Base-by-base conservation (phyloP, 116 monocot species). In the Trichopus zeylanicus region DNA sequence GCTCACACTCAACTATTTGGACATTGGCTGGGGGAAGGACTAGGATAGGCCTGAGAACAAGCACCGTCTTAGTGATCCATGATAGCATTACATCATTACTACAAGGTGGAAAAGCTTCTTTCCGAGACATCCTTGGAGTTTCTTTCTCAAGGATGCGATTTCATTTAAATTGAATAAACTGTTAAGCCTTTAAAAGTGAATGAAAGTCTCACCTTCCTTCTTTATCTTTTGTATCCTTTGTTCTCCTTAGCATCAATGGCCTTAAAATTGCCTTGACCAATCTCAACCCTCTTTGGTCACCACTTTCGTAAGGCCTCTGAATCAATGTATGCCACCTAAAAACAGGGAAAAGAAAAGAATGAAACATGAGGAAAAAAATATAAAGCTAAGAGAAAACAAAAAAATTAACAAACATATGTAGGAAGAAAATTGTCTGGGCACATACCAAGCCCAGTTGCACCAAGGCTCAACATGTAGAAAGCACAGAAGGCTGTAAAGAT, bases 401-500 rank as follows among this genome's bases (percentile, higher is more conserved):
- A 20, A 22, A 20, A 49, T 5, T 21, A 49, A 22, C 19, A 22
- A 22, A 20, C 19, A 7, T 20, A 49, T 22, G 49, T 20, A 22
- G 19, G 20, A 49, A 0, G 3, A 56, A 4, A 4, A 13, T 4
- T 56, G 5, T 37, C 18, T 20, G 18, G 23, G 16, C 52, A 42
- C 78, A 42, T 86, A 92, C 92, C 92, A 92, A 26, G 54, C 68
- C 81, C 75, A 84, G n/a, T 92, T 76, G 60, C 84, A 81, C 93
- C 93, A 93, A 20, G 88, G 93, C 46, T 93, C 76, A 48, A 93
- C 88, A 55, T 72, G 81, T 55, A 93, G 68, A 69, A 93, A 93
- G 72, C 93, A 82, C 38, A 93, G 76, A n/a, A 93, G 88, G 70
- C 93, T 93, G 73, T 88, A 93, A 13, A 93, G 84, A 60, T 93